Evolutionary conservation across 1,139 yeast species (phyloP).

Genomic region (Tardiomyces digboiensis): DNA sequence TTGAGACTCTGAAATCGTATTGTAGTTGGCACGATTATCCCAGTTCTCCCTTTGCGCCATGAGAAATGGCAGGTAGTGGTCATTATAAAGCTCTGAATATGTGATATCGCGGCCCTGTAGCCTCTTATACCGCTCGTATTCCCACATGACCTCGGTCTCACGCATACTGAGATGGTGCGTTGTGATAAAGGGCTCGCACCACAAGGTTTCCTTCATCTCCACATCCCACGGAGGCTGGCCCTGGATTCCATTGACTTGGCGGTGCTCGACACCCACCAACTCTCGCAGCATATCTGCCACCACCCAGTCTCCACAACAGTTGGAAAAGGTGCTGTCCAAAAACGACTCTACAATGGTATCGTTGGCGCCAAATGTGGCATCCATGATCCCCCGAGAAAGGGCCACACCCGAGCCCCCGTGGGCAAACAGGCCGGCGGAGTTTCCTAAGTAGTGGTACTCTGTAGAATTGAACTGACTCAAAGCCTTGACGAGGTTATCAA

Average conservation of each 20-base stretch:
- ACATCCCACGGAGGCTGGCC: constrained; percentile 19
- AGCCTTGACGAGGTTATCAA: constrained; percentile 9
- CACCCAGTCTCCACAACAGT: constrained; percentile 25
- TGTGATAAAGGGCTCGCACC: background rate
- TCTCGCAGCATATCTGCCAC: constrained; percentile 10
- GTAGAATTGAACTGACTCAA: constrained; percentile 11
- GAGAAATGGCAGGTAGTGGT: constrained; percentile 22
- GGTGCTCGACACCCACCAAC: constrained; percentile 1
- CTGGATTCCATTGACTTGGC: constrained; percentile 14
- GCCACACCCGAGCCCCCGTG: constrained; percentile 32
- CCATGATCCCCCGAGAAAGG: constrained; percentile 23
- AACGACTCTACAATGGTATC: background rate
- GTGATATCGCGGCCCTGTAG: constrained; percentile 14
- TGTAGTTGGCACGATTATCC: background rate
- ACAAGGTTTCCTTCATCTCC: constrained; percentile 7
- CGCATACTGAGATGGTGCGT: constrained; percentile 1
- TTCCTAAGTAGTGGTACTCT: constrained; percentile 20
- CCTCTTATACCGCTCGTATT: constrained; percentile 1
- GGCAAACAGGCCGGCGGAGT: constrained; percentile 18
- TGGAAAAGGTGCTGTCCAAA: constrained; percentile 15
- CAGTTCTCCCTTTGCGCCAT: background rate
- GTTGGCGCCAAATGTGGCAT: constrained; percentile 12
- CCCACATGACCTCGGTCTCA: constrained; percentile 1
- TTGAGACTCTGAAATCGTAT: background rate
- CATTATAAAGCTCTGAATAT: constrained; percentile 25